Conservation (phyloP, 1,139 yeast species). For the Diutina neorugosa region DNA sequence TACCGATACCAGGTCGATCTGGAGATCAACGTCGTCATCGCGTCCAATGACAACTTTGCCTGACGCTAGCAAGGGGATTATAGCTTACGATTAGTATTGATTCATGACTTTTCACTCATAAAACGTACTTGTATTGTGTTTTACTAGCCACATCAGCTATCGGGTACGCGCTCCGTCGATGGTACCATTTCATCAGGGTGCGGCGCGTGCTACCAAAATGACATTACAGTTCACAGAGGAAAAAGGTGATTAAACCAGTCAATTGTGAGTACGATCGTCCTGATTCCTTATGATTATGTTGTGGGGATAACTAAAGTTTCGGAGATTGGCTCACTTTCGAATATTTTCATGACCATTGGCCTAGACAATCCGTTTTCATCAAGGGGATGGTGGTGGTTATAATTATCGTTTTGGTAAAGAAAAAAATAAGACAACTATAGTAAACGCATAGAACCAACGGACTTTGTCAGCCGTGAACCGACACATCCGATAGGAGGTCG, state of each 20-base stretch:
- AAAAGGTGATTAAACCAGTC: no score
- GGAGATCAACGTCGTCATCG: neutral
- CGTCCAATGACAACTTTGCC: neutral
- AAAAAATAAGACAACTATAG: neutral
- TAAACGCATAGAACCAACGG: neutral
- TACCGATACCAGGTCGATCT: neutral
- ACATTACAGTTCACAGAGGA: neutral
- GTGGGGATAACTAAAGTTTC: no score
- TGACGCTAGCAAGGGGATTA: neutral
- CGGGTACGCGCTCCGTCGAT: neutral
- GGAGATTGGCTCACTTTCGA: no score
- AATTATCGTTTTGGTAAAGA: no score
- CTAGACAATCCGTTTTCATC: neutral
- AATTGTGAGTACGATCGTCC: no score
- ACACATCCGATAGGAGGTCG: neutral
- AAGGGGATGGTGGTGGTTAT: no score
- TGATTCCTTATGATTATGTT: no score
- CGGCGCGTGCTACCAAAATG: neutral
- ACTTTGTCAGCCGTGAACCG: neutral
- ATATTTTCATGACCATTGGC: neutral
- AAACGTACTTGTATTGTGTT: neutral
- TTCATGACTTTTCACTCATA: neutral
- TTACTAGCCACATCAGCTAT: neutral
- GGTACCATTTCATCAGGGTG: neutral
- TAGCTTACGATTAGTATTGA: neutral